phyloP scores from a whole-genome alignment of 2,329 filamentous ascomycete species.

The Pseudogymnoascus sp. region DNA sequence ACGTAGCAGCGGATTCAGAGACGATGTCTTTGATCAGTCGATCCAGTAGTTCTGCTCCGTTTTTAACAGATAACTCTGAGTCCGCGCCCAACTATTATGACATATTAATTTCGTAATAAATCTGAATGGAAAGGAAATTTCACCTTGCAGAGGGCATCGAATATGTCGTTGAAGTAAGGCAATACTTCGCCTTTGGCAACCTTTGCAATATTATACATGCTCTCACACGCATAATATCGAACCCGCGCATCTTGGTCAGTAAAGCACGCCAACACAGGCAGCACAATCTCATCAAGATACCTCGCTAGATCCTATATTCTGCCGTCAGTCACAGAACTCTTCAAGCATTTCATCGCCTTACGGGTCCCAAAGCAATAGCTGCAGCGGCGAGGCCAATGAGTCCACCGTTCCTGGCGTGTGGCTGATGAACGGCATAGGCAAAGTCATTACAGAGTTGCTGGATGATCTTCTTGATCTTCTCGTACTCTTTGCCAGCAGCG shows the following conservation, averaged over 20 bases:
- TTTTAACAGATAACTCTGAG: slow-evolving; percentile 94
- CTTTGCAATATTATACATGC: slow-evolving; percentile 99
- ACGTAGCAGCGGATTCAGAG: slow-evolving; percentile 87
- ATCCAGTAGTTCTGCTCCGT: slow-evolving; percentile 91
- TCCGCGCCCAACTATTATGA: slow-evolving; percentile 74
- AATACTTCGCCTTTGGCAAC: slow-evolving; percentile 97
- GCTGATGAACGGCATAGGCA: slow-evolving; percentile 93
- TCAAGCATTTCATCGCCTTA: slow-evolving; percentile 41
- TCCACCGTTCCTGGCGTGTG: slow-evolving; percentile 91
- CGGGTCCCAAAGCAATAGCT: slow-evolving; percentile 86
- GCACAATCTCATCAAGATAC: slow-evolving; percentile 89
- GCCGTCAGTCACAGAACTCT: background rate
- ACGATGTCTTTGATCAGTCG: slow-evolving; percentile 95
- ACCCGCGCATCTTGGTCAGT: slow-evolving; percentile 96
- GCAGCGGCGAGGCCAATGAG: slow-evolving; percentile 92
- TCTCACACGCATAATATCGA: slow-evolving; percentile 96
- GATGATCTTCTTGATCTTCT: slow-evolving; percentile 77
- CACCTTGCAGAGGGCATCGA: slow-evolving; percentile 95
- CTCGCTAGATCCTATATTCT: slow-evolving; percentile 70
- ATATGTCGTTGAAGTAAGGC: slow-evolving; percentile 96
- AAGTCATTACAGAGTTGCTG: slow-evolving; percentile 97
- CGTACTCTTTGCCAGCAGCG: slow-evolving; percentile 67
- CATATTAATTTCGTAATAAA: slow-evolving; percentile 12
- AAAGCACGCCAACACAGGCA: slow-evolving; percentile 94
- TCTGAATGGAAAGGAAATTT: slow-evolving; percentile 15